Conservation (phyloP, 306 rosid genomes). For the Hippophae rhamnoides region DNA sequence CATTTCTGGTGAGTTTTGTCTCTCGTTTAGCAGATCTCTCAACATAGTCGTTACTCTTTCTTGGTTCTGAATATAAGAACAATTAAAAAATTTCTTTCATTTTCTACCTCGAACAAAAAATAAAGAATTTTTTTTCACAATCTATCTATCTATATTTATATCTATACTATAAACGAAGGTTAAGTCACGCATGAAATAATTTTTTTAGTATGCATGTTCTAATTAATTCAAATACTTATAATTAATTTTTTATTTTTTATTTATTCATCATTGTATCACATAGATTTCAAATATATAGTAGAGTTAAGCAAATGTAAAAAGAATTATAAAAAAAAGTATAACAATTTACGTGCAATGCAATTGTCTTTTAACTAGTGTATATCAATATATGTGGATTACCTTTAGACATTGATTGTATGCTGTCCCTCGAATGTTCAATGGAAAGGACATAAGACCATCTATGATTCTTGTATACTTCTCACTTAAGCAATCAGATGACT, state of each 20-base stretch:
- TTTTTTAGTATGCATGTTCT: no score
- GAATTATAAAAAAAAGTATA: no score
- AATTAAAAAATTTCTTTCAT: no score
- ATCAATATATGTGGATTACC: slow-evolving; percentile 1
- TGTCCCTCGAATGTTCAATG: slow-evolving; percentile 27
- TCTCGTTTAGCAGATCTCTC: slow-evolving; percentile 21
- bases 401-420: slow-evolving; percentile 11
- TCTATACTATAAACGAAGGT: no score
- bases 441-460: slow-evolving; percentile 20
- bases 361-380: no score
- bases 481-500: slow-evolving; percentile 2
- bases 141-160: no score
- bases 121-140: no score
- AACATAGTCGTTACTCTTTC: slow-evolving; percentile 20
- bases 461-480: slow-evolving; percentile 10
- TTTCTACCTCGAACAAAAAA: not conserved
- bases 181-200: no score
- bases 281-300: not conserved
- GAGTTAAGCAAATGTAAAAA: not conserved
- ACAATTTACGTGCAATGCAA: no score
- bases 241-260: no score
- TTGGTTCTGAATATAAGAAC: slow-evolving; percentile 10
- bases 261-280: no score
- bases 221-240: no score
- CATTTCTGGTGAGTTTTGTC: slow-evolving; percentile 12